These are phyloP conservation scores for Lactarius sp. DNA, from an alignment of 768 basidiomycete genomes.

Conservation along the genomic window DNA sequence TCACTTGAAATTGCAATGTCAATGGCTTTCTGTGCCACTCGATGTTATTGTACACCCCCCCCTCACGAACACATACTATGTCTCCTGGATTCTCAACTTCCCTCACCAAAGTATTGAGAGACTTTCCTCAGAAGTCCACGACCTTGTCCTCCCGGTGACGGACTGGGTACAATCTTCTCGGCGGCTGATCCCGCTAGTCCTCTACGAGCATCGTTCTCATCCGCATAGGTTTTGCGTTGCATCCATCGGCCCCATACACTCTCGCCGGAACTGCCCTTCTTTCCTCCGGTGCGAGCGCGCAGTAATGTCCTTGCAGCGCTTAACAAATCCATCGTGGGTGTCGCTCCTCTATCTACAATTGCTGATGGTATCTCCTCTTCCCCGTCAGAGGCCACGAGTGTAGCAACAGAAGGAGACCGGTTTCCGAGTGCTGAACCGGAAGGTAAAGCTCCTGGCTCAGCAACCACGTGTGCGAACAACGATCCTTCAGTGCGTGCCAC, in stretches of 20 bases:
- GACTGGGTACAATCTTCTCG: conserved; percentile 10
- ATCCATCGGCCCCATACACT: conserved; percentile 22
- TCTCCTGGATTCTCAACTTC: conserved; percentile 11
- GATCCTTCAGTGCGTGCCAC: conserved; percentile 56
- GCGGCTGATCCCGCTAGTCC: neutral
- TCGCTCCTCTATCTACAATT: conserved; percentile 18
- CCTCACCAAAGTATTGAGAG: conserved; percentile 25
- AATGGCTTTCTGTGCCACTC: neutral
- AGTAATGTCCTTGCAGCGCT: conserved; percentile 20
- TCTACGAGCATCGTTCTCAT: conserved; percentile 20
- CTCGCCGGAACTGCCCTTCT: conserved; percentile 13
- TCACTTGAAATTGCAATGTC: neutral
- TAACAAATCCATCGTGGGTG: conserved; percentile 24
- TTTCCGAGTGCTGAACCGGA: neutral
- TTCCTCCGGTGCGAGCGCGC: conserved; percentile 14
- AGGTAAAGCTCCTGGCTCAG: conserved; percentile 55
- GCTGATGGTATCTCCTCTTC: conserved; percentile 22
- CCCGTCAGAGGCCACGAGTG: neutral
- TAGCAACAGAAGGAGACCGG: conserved; percentile 1
- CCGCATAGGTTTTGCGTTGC: conserved; percentile 12
- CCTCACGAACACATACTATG: neutral
- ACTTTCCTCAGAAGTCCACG: conserved; percentile 25
- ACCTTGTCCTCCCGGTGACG: conserved; percentile 17
- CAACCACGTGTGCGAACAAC: conserved; percentile 66
- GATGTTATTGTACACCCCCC: neutral